A percentile compares a stretch with the other conserved stretches of the same genome.
Conservation (phyloP, 192 early-diverging fungal genomes). For the Fimicolochytrium jonesii region DNA sequence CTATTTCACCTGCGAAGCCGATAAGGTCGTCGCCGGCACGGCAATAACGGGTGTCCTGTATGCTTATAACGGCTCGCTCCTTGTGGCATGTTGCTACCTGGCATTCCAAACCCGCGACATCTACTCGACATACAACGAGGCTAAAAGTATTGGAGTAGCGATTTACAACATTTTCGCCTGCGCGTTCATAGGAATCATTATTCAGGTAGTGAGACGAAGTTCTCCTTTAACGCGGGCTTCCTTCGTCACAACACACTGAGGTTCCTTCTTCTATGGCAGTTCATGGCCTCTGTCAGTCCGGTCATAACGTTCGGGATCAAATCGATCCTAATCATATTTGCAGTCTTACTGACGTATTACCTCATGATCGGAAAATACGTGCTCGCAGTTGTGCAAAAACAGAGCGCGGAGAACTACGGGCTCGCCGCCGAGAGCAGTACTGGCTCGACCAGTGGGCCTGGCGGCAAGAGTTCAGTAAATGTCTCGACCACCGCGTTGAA, state of each 20-base stretch:
- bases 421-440: not conserved
- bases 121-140: constrained; percentile 23
- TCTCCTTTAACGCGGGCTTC: no score
- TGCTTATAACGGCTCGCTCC: constrained; percentile 10
- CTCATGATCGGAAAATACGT: constrained; percentile 1
- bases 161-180: constrained; percentile 29
- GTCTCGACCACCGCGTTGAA: no score
- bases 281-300: not conserved
- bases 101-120: constrained; percentile 31
- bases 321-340: constrained; percentile 1
- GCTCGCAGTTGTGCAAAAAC: not conserved
- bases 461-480: no score
- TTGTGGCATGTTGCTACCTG: constrained; percentile 14
- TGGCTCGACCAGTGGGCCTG: no score
- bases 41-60: constrained; percentile 2
- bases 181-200: constrained; percentile 1
- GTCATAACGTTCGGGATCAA: not conserved
- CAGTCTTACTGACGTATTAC: not conserved
- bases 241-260: no score
- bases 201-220: no score
- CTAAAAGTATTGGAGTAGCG: constrained; percentile 24
- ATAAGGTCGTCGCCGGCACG: not conserved
- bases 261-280: not conserved
- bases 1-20: constrained; percentile 13
- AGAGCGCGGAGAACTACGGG: not conserved